phyloP scores from a whole-genome alignment of 805 yeast species.

The Myxozyma mucilagina region DNA sequence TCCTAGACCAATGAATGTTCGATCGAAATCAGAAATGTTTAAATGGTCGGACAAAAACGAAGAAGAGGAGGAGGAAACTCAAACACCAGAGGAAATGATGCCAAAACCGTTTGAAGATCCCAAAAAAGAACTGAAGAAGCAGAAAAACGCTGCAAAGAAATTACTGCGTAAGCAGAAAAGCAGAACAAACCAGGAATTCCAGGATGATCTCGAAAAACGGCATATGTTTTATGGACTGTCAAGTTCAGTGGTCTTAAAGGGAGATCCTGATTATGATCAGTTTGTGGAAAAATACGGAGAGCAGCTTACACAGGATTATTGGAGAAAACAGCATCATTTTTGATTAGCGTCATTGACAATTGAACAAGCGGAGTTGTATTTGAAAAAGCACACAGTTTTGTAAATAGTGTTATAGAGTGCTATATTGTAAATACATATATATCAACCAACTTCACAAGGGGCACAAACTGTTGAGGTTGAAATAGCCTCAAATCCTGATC shows the following conservation, averaged over 20 bases:
- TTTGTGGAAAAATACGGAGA: conserved; percentile 8
- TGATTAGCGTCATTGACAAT: background rate
- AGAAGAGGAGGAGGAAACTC: background rate
- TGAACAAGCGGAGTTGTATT: too few relatives aligned
- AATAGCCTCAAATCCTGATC: too few relatives aligned
- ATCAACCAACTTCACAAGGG: too few relatives aligned
- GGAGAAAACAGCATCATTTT: conserved; percentile 9
- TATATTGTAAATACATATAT: too few relatives aligned
- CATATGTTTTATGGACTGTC: background rate
- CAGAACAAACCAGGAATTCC: background rate
- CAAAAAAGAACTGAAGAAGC: too few relatives aligned
- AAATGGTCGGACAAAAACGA: background rate
- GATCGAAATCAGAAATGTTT: background rate
- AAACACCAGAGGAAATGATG: too few relatives aligned
- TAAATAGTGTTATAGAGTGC: too few relatives aligned
- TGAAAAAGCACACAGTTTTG: too few relatives aligned
- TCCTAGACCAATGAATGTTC: background rate
- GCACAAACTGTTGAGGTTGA: too few relatives aligned
- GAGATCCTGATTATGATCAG: conserved; percentile 11
- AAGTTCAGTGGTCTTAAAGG: background rate
- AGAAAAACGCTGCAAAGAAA: too few relatives aligned
- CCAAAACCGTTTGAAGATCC: too few relatives aligned
- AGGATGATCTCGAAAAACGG: background rate
- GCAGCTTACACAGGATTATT: conserved; percentile 11
- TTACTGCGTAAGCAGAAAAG: background rate